A percentile compares a stretch with the other conserved stretches of the same genome.
These are phyloP conservation scores for Ascosphaera apis DNA, from an alignment of 2,329 filamentous ascomycete species.

Conservation along the genomic window DNA sequence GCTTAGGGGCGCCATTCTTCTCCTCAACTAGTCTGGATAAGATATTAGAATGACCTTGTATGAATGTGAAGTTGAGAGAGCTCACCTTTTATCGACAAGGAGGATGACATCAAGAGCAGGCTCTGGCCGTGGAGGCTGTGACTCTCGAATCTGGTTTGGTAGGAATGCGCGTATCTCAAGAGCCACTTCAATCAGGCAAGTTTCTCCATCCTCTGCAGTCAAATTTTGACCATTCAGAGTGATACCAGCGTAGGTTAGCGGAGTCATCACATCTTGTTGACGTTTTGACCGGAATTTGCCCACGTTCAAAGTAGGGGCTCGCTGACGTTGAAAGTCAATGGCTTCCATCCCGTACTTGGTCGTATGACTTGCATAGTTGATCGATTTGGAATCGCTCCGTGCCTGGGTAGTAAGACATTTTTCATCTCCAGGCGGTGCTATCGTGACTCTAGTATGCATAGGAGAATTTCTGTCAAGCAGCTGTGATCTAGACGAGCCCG, in stretches of 20 bases:
- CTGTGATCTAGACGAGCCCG: neutral
- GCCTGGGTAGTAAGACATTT: neutral
- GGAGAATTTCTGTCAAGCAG: neutral
- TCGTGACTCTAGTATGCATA: neutral
- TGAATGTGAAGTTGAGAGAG: neutral
- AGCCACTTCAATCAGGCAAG: neutral
- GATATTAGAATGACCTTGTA: too few species aligned
- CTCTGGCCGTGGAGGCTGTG: neutral
- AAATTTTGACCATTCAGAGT: too few species aligned
- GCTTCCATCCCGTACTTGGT: too few species aligned
- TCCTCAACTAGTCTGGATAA: neutral
- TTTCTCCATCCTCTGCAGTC: neutral
- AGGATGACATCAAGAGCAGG: neutral
- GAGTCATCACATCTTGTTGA: too few species aligned
- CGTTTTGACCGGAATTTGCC: too few species aligned
- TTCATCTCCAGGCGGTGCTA: neutral
- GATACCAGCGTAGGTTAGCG: too few species aligned
- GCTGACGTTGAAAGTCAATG: too few species aligned
- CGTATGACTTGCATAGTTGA: too few species aligned
- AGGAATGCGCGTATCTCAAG: neutral
- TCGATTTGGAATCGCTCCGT: too few species aligned
- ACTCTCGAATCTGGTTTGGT: neutral
- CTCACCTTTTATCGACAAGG: neutral
- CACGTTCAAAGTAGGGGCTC: too few species aligned
- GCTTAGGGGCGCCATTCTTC: neutral